A percentile compares a stretch with the other conserved stretches of the same genome.
Evolutionary conservation across 495 filamentous ascomycete species (phyloP).

Genomic region (Pseudomonodictys pantanalensis): DNA sequence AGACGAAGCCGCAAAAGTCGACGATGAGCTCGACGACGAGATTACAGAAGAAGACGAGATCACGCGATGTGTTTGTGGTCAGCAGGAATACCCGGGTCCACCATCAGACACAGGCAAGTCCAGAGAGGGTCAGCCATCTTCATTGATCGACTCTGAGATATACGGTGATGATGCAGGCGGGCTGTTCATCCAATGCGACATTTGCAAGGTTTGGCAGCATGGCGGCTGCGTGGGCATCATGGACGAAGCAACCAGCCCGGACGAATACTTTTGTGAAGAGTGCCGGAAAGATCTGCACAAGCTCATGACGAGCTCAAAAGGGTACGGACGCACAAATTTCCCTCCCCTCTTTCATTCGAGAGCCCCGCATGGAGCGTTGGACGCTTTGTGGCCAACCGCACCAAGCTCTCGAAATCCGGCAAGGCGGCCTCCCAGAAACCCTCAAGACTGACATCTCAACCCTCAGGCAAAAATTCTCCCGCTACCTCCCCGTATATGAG

Average conservation of each 20-base stretch:
- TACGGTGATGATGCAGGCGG: slow-evolving; percentile 83
- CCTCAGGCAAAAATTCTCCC: slow-evolving; percentile 66
- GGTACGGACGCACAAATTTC: slow-evolving; percentile 60
- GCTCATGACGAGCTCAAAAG: slow-evolving; percentile 72
- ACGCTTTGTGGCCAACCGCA: too few species aligned
- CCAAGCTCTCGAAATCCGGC: too few species aligned
- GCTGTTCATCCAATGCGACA: slow-evolving; percentile 96
- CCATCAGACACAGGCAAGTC: slow-evolving; percentile 56
- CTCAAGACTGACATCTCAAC: too few species aligned
- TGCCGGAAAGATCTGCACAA: slow-evolving; percentile 90
- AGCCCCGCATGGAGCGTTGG: too few species aligned
- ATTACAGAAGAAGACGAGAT: slow-evolving; percentile 81
- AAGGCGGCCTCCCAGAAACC: too few species aligned
- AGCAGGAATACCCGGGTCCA: slow-evolving; percentile 90
- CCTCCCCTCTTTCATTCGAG: not conserved
- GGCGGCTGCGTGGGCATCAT: slow-evolving; percentile 97
- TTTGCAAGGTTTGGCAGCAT: slow-evolving; percentile 98
- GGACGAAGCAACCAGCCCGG: slow-evolving; percentile 84
- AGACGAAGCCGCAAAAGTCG: slow-evolving; percentile 52
- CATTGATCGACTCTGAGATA: slow-evolving; percentile 51
- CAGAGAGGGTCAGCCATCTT: slow-evolving; percentile 29
- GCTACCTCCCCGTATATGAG: slow-evolving; percentile 63
- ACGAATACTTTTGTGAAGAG: slow-evolving; percentile 96
- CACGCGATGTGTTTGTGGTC: slow-evolving; percentile 90
- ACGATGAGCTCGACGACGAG: slow-evolving; percentile 55